Evolutionary conservation across 495 filamentous ascomycete species (phyloP).

Genomic region (Lindgomyces ingoldianus): DNA sequence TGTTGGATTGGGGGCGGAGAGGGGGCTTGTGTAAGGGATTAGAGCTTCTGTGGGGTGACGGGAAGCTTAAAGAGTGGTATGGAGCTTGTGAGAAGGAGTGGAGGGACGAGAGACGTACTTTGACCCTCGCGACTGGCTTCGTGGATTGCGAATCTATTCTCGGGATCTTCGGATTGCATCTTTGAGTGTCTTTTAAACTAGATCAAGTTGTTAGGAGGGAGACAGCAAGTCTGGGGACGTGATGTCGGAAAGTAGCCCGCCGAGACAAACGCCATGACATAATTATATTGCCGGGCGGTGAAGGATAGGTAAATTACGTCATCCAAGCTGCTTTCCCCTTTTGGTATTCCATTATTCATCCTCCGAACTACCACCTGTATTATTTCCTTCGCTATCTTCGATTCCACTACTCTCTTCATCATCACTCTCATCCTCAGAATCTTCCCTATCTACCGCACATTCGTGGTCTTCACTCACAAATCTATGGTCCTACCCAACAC

Average conservation of each 20-base stretch:
- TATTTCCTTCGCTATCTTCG: no score
- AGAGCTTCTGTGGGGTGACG: conserved; percentile 12
- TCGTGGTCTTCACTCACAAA: no score
- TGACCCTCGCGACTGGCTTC: conserved; percentile 85
- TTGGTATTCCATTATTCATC: background rate
- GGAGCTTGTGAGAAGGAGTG: no score
- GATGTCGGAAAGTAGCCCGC: background rate
- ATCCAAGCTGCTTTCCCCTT: background rate
- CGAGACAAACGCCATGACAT: background rate
- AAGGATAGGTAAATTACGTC: background rate
- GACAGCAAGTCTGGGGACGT: background rate
- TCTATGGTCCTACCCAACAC: no score
- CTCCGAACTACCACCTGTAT: background rate
- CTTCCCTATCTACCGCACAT: no score
- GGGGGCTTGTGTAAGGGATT: background rate
- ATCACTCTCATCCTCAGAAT: no score
- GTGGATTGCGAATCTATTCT: conserved; percentile 78
- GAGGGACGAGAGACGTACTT: conserved; percentile 54
- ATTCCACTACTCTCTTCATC: no score
- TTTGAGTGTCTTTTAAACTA: background rate
- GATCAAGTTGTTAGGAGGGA: background rate
- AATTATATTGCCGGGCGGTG: background rate
- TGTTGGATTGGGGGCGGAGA: conserved; percentile 1
- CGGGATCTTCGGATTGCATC: conserved; percentile 13
- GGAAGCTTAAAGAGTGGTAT: conserved; percentile 14